These are phyloP conservation scores for Adansonia digitata DNA, from an alignment of 345 rosid genomes.

Conservation along the genomic window DNA sequence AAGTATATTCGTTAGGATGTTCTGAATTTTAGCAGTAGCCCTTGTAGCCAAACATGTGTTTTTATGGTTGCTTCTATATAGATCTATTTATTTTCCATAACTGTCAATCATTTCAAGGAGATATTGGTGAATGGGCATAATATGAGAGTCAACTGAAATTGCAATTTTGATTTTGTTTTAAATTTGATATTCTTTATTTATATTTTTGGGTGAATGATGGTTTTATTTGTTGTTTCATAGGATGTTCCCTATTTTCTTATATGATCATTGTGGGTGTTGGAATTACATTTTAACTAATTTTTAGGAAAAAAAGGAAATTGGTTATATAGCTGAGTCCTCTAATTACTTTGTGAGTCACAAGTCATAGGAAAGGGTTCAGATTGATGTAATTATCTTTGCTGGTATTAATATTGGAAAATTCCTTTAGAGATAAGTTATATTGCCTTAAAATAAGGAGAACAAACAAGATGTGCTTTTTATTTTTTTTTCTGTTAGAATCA, in stretches of 20 bases:
- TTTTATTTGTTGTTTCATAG: background rate
- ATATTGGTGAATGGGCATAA: background rate
- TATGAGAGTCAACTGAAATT: background rate
- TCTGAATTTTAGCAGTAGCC: background rate
- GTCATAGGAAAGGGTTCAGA: background rate
- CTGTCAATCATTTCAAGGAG: background rate
- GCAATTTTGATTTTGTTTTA: too few relatives aligned
- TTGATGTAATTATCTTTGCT: background rate
- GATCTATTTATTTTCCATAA: background rate
- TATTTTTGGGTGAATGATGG: background rate
- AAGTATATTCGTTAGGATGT: background rate
- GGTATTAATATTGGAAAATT: background rate
- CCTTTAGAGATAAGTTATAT: background rate
- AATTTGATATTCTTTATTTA: background rate
- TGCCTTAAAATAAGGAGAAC: slow-evolving; percentile 1
- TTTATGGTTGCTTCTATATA: background rate
- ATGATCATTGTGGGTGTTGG: background rate
- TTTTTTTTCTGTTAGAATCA: background rate
- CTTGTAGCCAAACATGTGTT: background rate
- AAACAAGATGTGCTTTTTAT: background rate
- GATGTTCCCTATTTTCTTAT: background rate
- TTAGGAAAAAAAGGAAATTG: too few relatives aligned
- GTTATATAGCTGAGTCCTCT: background rate
- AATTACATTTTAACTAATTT: too few relatives aligned
- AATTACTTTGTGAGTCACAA: background rate